Evolutionary conservation across 805 yeast genomes (phyloP).

Genomic region (Kluyveromyces dobzhanskii): DNA sequence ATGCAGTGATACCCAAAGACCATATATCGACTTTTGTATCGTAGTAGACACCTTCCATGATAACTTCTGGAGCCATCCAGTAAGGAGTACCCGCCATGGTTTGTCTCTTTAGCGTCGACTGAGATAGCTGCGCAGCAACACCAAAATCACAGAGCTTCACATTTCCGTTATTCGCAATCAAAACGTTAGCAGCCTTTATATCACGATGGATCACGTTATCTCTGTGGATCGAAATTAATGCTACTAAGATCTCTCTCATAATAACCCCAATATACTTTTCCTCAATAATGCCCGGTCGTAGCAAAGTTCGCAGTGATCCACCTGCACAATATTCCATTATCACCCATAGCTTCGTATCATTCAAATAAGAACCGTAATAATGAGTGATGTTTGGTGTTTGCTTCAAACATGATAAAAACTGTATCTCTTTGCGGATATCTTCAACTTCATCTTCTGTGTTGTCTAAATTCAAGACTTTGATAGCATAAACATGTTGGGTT

Average conservation of each 20-base stretch:
- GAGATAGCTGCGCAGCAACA: conserved; percentile 87
- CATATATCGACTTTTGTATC: conserved; percentile 93
- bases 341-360: conserved; percentile 92
- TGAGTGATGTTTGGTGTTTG: conserved; percentile 87
- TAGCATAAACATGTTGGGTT: conserved; percentile 78
- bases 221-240: conserved; percentile 72
- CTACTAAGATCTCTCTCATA: conserved; percentile 70
- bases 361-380: conserved; percentile 80
- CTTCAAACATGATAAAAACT: conserved; percentile 72
- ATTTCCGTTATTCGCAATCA: conserved; percentile 80
- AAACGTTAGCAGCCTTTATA: conserved; percentile 90
- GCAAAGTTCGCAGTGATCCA: conserved; percentile 79
- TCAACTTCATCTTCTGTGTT: conserved; percentile 90
- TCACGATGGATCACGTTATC: conserved; percentile 94
- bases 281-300: conserved; percentile 81
- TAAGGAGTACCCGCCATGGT: conserved; percentile 96
- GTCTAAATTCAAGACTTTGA: conserved; percentile 85
- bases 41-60: conserved; percentile 80
- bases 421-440: conserved; percentile 90
- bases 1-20: conserved; percentile 92
- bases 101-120: conserved; percentile 68
- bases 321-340: conserved; percentile 98
- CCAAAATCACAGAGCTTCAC: conserved; percentile 96
- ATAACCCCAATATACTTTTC: conserved; percentile 80
- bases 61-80: conserved; percentile 99